These are phyloP conservation scores for Halophytophthora batemanensis DNA, from an alignment of 352 stramenopile genomes.

Conservation along the genomic window DNA sequence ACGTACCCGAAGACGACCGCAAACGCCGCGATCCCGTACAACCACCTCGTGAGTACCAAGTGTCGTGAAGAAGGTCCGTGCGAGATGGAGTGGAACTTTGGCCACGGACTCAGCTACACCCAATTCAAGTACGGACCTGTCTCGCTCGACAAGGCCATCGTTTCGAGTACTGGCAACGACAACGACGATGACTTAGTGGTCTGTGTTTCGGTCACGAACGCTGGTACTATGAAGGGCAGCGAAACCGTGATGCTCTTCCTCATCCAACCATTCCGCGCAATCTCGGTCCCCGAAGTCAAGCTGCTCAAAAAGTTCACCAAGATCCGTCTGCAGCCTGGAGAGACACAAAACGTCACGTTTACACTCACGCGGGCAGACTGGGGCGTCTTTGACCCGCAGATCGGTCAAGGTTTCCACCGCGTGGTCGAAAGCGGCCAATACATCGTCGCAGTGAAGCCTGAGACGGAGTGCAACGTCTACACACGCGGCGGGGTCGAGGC, in stretches of 20 bases:
- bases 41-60: constrained; percentile 46
- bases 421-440: constrained; percentile 65
- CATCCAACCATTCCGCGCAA: constrained; percentile 52
- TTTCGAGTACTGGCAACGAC: constrained; percentile 12
- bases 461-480: constrained; percentile 76
- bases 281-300: constrained; percentile 73
- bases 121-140: constrained; percentile 51
- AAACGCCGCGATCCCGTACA: constrained; percentile 68
- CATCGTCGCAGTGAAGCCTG: constrained; percentile 57
- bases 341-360: constrained; percentile 36
- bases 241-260: constrained; percentile 83
- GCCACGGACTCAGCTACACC: constrained; percentile 65
- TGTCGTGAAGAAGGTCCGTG: constrained; percentile 44
- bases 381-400: constrained; percentile 57
- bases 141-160: constrained; percentile 32
- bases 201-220: constrained; percentile 69
- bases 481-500: constrained; percentile 13
- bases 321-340: constrained; percentile 47
- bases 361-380: constrained; percentile 47
- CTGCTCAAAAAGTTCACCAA: constrained; percentile 82
- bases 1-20: constrained; percentile 74
- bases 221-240: constrained; percentile 50
- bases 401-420: constrained; percentile 46
- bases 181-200: constrained; percentile 29
- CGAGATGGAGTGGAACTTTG: constrained; percentile 64